phyloP scores from a whole-genome alignment of 2,329 filamentous ascomycete species.

The Trichoderma sp. region DNA sequence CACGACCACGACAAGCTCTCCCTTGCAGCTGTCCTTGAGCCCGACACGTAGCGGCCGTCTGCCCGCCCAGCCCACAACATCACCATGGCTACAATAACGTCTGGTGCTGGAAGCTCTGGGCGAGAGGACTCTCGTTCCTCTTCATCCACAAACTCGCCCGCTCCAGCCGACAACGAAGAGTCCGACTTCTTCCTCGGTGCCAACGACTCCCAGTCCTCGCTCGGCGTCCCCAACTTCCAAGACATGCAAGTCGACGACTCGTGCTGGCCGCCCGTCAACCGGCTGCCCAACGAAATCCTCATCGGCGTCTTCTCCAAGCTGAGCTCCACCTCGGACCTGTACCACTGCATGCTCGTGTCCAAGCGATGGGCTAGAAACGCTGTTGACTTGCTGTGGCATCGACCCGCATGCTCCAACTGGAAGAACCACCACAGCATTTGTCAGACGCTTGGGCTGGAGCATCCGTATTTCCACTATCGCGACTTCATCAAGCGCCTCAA shows the following conservation, averaged over 20 bases:
- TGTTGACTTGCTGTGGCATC: slow-evolving; percentile 92
- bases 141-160: slow-evolving; percentile 74
- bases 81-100: slow-evolving; percentile 17
- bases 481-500: slow-evolving; percentile 93
- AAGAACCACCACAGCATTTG: slow-evolving; percentile 78
- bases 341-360: slow-evolving; percentile 90
- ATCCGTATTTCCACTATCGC: slow-evolving; percentile 86
- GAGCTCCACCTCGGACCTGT: slow-evolving; percentile 71
- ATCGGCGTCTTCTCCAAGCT: slow-evolving; percentile 91
- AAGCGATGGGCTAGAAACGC: slow-evolving; percentile 91
- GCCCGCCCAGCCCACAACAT: not conserved
- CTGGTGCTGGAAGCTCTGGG: slow-evolving; percentile 34
- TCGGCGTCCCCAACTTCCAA: slow-evolving; percentile 76
- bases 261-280: slow-evolving; percentile 76
- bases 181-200: slow-evolving; percentile 88
- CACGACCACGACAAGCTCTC: not conserved
- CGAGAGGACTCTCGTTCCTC: slow-evolving; percentile 59
- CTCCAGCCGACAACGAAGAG: slow-evolving; percentile 79
- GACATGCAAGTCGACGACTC: slow-evolving; percentile 71
- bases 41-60: slow-evolving; percentile 6
- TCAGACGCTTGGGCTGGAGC: slow-evolving; percentile 67
- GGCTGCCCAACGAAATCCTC: slow-evolving; percentile 89
- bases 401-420: slow-evolving; percentile 89
- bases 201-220: slow-evolving; percentile 91
- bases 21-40: not conserved